A percentile compares a stretch with the other conserved stretches of the same genome.
phyloP scores from a whole-genome alignment of 2,329 filamentous ascomycete species.

The Sclerotinia borealis region DNA sequence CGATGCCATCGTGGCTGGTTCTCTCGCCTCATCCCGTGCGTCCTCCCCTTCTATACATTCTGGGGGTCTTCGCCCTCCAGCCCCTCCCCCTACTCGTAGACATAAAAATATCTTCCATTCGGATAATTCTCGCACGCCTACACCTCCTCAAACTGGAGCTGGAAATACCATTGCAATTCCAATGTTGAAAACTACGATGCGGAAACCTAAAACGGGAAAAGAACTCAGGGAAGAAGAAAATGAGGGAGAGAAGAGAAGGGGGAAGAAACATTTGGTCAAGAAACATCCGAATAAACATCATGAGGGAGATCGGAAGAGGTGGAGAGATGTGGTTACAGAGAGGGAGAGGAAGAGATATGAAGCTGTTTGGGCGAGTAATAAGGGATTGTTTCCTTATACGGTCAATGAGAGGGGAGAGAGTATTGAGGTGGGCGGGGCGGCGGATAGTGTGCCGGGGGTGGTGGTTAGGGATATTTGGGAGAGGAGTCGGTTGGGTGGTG shows the following conservation, averaged over 20 bases:
- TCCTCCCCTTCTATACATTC: conserved; percentile 33
- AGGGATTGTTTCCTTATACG: conserved; percentile 52
- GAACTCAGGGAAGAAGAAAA: conserved; percentile 49
- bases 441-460: conserved; percentile 38
- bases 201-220: conserved; percentile 56
- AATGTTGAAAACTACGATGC: conserved; percentile 1
- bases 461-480: conserved; percentile 66
- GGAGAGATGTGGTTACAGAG: conserved; percentile 68
- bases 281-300: conserved; percentile 69
- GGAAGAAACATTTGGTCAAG: conserved; percentile 50
- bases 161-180: background rate
- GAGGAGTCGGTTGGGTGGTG: conserved; percentile 58
- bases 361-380: conserved; percentile 78
- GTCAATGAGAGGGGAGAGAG: conserved; percentile 71
- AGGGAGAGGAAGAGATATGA: conserved; percentile 76
- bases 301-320: conserved; percentile 68
- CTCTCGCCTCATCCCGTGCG: conserved; percentile 58
- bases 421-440: conserved; percentile 60
- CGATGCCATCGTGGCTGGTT: conserved; percentile 69
- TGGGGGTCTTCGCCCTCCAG: conserved; percentile 16
- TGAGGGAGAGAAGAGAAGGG: conserved; percentile 43
- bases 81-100: conserved; percentile 29
- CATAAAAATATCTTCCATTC: conserved; percentile 33
- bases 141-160: background rate
- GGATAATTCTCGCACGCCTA: conserved; percentile 17